phyloP scores from a whole-genome alignment of 2,329 filamentous ascomycete species.

The Bisporella sp. region DNA sequence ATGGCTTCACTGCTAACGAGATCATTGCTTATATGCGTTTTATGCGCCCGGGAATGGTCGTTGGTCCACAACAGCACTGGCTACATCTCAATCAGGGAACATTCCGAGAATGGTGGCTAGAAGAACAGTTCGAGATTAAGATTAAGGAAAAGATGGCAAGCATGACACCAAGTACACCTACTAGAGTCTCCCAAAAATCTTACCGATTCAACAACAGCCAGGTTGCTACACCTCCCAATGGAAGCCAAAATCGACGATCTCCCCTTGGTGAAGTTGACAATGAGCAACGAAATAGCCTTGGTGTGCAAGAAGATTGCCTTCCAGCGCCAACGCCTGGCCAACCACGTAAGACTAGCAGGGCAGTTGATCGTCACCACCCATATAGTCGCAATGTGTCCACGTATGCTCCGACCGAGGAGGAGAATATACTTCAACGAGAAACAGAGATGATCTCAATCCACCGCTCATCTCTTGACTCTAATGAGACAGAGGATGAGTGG shows the following conservation, averaged over 20 bases:
- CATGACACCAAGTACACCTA: constrained; percentile 49
- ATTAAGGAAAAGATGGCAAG: constrained; percentile 46
- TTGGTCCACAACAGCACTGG: constrained; percentile 98
- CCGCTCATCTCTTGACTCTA: constrained; percentile 58
- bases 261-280: constrained; percentile 92
- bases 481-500: constrained; percentile 66
- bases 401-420: constrained; percentile 37
- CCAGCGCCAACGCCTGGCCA: constrained; percentile 94
- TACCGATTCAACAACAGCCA: constrained; percentile 56
- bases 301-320: constrained; percentile 80
- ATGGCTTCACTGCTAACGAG: constrained; percentile 96
- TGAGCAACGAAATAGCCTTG: constrained; percentile 56
- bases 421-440: constrained; percentile 43
- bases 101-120: constrained; percentile 97
- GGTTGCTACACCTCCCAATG: constrained; percentile 78
- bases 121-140: constrained; percentile 45
- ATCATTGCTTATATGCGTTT: constrained; percentile 98
- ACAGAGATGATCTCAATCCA: constrained; percentile 55
- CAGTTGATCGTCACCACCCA: constrained; percentile 64
- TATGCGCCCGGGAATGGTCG: constrained; percentile 98
- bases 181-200: constrained; percentile 53
- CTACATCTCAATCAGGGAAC: constrained; percentile 92
- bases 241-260: constrained; percentile 59
- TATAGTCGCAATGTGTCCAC: constrained; percentile 53
- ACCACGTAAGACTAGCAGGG: constrained; percentile 78